phyloP scores from a whole-genome alignment of 805 yeast species.

The Candida nanaspora region DNA sequence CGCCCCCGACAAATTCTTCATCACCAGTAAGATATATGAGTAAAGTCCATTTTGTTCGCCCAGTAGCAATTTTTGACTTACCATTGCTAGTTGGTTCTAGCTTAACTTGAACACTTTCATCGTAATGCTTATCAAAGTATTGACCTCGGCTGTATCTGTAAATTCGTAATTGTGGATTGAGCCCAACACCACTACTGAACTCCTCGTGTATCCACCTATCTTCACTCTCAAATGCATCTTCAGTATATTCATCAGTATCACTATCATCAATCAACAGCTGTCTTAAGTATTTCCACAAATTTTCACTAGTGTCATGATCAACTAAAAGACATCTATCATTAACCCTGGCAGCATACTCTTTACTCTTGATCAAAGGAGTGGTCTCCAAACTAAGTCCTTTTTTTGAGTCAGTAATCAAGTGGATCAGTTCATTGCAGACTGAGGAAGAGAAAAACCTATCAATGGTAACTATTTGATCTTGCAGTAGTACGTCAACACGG shows the following conservation, averaged over 20 bases:
- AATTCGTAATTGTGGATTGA: conserved; percentile 49
- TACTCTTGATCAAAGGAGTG: conserved; percentile 41
- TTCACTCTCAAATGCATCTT: conserved; percentile 1
- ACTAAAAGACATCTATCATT: conserved; percentile 42
- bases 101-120: conserved; percentile 40
- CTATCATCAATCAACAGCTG: conserved; percentile 23
- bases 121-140: conserved; percentile 54
- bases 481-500: conserved; percentile 13
- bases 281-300: conserved; percentile 37
- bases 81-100: conserved; percentile 8
- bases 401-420: conserved; percentile 17
- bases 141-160: conserved; percentile 52
- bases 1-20: conserved; percentile 52
- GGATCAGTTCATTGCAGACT: conserved; percentile 33
- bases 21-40: conserved; percentile 51
- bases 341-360: conserved; percentile 48
- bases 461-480: conserved; percentile 33
- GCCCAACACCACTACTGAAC: conserved; percentile 35
- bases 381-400: conserved; percentile 28
- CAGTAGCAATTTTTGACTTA: conserved; percentile 16
- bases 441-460: conserved; percentile 30
- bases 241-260: conserved; percentile 2
- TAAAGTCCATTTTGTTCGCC: conserved; percentile 52
- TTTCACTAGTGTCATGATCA: conserved; percentile 30
- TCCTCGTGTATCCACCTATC: conserved; percentile 15